Percentiles rank a stretch among this genome's conserved stretches.
Conservation (phyloP, 345 rosid genomes). For the Eutrema heterophyllum region DNA sequence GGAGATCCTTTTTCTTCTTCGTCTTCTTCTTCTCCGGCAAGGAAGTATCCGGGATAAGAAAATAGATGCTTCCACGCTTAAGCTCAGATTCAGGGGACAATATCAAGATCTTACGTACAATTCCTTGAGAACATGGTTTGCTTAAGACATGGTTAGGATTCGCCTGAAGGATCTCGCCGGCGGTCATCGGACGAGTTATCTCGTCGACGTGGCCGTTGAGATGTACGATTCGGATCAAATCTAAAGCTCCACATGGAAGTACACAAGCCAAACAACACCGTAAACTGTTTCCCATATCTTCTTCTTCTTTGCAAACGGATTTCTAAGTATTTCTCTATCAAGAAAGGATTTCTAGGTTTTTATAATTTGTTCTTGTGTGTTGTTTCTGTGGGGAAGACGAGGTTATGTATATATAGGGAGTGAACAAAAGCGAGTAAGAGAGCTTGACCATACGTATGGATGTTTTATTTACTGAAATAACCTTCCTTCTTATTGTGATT, state of each 20-base stretch:
- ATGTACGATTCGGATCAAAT: constrained; percentile 89
- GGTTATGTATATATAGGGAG: constrained; percentile 8
- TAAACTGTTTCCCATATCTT: constrained; percentile 77
- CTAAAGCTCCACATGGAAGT: constrained; percentile 94
- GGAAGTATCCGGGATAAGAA: constrained; percentile 67
- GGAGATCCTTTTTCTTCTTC: neutral
- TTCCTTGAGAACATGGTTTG: constrained; percentile 79
- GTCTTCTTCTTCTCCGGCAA: constrained; percentile 46
- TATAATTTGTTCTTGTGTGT: neutral
- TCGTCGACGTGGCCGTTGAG: constrained; percentile 79
- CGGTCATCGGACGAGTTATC: constrained; percentile 66
- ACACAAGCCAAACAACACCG: constrained; percentile 92
- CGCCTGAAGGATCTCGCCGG: constrained; percentile 68
- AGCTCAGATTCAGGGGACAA: constrained; percentile 85
- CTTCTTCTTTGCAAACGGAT: neutral
- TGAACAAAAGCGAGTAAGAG: neutral
- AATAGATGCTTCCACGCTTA: constrained; percentile 84
- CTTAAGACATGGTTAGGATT: constrained; percentile 82
- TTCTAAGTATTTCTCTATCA: too few species aligned
- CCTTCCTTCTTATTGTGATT: constrained; percentile 4
- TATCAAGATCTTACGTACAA: constrained; percentile 64
- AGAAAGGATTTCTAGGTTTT: too few species aligned
- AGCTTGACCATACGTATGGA: constrained; percentile 18
- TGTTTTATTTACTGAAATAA: constrained; percentile 1
- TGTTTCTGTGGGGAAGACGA: constrained; percentile 7